Evolutionary conservation across 1,284 basidiomycete genomes (phyloP), one percentile per base, ranked within the genome.

Genomic region (Ceraceosorus guamensis): DNA sequence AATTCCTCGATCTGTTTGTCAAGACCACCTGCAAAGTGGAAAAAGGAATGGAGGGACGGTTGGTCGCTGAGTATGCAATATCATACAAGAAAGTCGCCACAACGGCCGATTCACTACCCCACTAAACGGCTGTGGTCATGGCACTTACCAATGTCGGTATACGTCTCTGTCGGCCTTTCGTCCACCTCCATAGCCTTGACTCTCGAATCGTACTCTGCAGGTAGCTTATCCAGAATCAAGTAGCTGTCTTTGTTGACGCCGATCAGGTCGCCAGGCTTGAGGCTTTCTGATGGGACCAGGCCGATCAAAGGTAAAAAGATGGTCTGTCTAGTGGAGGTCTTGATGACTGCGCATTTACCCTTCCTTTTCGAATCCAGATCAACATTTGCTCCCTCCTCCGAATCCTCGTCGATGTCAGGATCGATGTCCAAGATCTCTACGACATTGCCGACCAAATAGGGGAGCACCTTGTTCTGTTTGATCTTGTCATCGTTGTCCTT

Each of bases 221-320:
- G 86, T 3, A 88, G 79, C 50, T 84, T 93, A 78, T 98, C 93
- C 33, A 99, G 83, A 46, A 98, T 84, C 61, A 99, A 84, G 76
- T 98, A 98, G n/a, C 91, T 96, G 77, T 98, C 93, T 78, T 99
- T 99, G 81, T 99, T 98, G 52, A 98, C 93, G 63, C 93, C 93
- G 69, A 99, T 95, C 56, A 99, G 82, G 79, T 97, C 95, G 46
- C 88, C 84, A 2, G 93, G 93, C 70, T 82, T 85, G 57, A 99
- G 85, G 69, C 89, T 81, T 56, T 93, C 87, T 35, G 91, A 83
- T 16, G 91, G 88, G 33, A 98, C 93, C 57, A 99, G 87, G 61
- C 93, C 95, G 65, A 98, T 93, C 72, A 99, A 84, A 6, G 95
- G 93, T 18, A 99, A 84, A 81, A 98, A 99, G 53, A 99, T 91